Base-by-base conservation (phyloP, 2,329 filamentous ascomycete species). In the Fusarium annulatum region DNA sequence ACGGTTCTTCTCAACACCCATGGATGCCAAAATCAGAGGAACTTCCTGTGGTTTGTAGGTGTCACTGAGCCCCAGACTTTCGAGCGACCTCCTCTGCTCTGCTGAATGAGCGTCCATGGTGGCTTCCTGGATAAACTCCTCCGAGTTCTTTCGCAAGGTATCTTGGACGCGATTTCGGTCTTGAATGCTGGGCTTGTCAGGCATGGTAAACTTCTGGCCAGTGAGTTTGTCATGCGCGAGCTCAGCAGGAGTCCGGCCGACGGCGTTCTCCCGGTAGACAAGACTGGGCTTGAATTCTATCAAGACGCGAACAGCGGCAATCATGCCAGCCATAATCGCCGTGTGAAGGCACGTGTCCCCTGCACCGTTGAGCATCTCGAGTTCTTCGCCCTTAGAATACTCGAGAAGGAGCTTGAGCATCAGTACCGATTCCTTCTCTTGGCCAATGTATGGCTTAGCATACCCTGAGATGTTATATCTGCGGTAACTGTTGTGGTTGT, bases 181-280 rank as follows among this genome's bases (percentile, higher is more conserved):
- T 36, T 51, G 28, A 16, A 72, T 36, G 15, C 42, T 61, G 45
- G 66, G 42, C 11, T 39, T 39, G 2, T 72, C 36, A 14, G 78
- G 80, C 23, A 72, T 71, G 38, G 66, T 55, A n/a, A 86, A 80
- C 48, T 81, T 81, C 12, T 79, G 76, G 12, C 82, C 80, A 5
- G 88, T 82, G 67, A 87, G 86, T 3, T 81, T 80, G 59, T 93
- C 90, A 57, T 88, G 84, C 0, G 91, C 89, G 55, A 93, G 82
- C 75, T 96, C 93, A 34, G 87, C 85, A 0, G 94, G 92, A 0
- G 93, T 96, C 21, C 89, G 87, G 4, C 94, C 94, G 0, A 93
- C 93, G 0, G 93, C 89, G 74, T 95, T 95, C 79, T 96, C 94
- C 28, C 91, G 88, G 74, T 89, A 87, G 1, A 94, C 82, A 4